A percentile compares a stretch with the other conserved stretches of the same genome.
Conservation (phyloP, 2,329 filamentous ascomycete species). For the Massarina eburnea region DNA sequence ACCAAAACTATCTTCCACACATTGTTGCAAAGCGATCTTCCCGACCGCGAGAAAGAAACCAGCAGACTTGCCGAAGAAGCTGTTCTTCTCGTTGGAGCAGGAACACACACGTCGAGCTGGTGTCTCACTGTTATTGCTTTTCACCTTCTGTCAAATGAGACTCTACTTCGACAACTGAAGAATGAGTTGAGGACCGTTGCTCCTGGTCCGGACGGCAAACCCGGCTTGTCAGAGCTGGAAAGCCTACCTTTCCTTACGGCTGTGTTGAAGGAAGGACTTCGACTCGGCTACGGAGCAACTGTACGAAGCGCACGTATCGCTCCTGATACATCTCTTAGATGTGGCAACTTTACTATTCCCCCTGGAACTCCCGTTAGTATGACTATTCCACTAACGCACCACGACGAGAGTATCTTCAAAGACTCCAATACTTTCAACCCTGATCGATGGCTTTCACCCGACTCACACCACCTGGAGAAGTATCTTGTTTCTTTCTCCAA, state of each 20-base stretch:
- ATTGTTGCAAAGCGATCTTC: conserved; percentile 9
- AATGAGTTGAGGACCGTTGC: conserved; percentile 19
- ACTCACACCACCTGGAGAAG: conserved; percentile 23
- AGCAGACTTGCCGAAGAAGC: conserved; percentile 20
- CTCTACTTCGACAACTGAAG: conserved; percentile 21
- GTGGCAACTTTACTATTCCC: conserved; percentile 24
- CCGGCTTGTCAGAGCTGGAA: conserved; percentile 24
- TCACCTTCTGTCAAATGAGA: conserved; percentile 36
- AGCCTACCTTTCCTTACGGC: conserved; percentile 37
- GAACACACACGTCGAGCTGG: conserved; percentile 27
- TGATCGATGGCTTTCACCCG: conserved; percentile 35
- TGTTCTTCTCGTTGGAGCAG: conserved; percentile 27
- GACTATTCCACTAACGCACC: conserved; percentile 35
- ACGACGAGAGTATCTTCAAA: conserved; percentile 36
- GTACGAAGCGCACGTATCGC: conserved; percentile 20
- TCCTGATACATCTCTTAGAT: conserved; percentile 22
- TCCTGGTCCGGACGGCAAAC: conserved; percentile 16
- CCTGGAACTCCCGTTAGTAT: conserved; percentile 30
- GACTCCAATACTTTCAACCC: conserved; percentile 31
- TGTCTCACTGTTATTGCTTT: conserved; percentile 37
- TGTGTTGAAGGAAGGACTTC: conserved; percentile 37
- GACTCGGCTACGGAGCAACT: conserved; percentile 36
- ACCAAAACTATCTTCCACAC: conserved; percentile 14
- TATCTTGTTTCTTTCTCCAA: conserved; percentile 45
- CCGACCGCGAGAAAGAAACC: conserved; percentile 19